A percentile compares a stretch with the other conserved stretches of the same genome.
These are phyloP conservation scores for Prosopis cineraria DNA, from an alignment of 306 rosid genomes.

Conservation along the genomic window DNA sequence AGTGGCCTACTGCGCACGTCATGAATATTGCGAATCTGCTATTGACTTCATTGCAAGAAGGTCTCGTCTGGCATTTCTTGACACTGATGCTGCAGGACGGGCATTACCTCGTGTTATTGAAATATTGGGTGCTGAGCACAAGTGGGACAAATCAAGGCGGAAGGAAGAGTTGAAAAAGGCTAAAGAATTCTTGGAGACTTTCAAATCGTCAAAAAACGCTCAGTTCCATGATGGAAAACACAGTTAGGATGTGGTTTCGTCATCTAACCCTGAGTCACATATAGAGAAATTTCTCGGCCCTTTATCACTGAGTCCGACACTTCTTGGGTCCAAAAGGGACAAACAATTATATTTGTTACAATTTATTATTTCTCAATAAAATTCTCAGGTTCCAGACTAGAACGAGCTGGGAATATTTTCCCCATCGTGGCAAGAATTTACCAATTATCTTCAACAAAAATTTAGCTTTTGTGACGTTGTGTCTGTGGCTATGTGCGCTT, in stretches of 20 bases:
- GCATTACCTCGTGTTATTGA: conserved; percentile 88
- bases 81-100: conserved; percentile 87
- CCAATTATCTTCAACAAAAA: not conserved
- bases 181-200: conserved; percentile 70
- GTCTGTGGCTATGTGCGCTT: too few relatives aligned
- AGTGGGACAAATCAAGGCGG: conserved; percentile 81
- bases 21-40: conserved; percentile 95
- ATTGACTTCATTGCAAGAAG: conserved; percentile 95
- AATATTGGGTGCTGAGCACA: conserved; percentile 80
- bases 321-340: not conserved
- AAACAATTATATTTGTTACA: not conserved
- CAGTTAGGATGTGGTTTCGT: conserved; percentile 46
- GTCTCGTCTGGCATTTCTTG: conserved; percentile 95
- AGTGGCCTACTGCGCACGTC: conserved; percentile 97
- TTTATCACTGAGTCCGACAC: not conserved
- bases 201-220: conserved; percentile 89
- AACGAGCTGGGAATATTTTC: conserved; percentile 22
- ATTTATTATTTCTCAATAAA: not conserved
- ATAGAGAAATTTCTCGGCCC: not conserved
- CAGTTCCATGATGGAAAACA: conserved; percentile 92
- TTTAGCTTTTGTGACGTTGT: not conserved
- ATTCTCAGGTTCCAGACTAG: conserved; percentile 36
- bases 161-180: conserved; percentile 73
- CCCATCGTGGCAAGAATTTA: not conserved
- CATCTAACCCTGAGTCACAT: not conserved